phyloP scores from a whole-genome alignment of 2,329 filamentous ascomycete genomes.

The Neonectria coccinea region DNA sequence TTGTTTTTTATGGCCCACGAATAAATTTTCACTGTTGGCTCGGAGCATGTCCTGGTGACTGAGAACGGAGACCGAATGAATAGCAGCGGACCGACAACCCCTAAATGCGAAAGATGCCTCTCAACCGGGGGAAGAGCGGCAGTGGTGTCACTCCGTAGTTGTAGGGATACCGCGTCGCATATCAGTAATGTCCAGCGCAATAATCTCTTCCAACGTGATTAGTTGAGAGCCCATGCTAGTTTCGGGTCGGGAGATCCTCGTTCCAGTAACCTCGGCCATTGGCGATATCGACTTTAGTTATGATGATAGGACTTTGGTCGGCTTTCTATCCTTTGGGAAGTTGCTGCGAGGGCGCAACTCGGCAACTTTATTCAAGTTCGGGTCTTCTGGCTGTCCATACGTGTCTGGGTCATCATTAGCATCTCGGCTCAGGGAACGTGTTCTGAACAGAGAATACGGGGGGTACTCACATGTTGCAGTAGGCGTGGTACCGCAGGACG shows the following conservation, averaged over 20 bases:
- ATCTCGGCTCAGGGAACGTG: neutral
- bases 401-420: constrained; percentile 32
- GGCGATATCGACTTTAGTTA: neutral
- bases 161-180: neutral
- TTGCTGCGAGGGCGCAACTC: constrained; percentile 6
- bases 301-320: neutral
- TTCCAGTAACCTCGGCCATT: neutral
- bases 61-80: neutral
- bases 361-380: constrained; percentile 36
- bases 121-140: neutral
- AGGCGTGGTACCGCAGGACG: constrained; percentile 75
- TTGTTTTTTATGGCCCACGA: constrained; percentile 3
- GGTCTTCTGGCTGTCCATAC: constrained; percentile 46
- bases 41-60: neutral
- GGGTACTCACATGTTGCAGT: constrained; percentile 81
- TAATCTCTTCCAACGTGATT: neutral
- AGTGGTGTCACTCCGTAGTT: neutral
- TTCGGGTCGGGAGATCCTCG: neutral
- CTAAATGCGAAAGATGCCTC: neutral
- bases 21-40: constrained; percentile 2
- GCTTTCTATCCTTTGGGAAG: constrained; percentile 15
- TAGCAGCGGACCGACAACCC: neutral
- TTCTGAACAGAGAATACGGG: neutral
- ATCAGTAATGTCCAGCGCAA: neutral
- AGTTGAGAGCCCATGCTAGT: neutral